Percentiles rank a stretch among this genome's conserved stretches.
Evolutionary conservation across 2,329 filamentous ascomycete genomes (phyloP).

Genomic region (Elsinoe necatrix): DNA sequence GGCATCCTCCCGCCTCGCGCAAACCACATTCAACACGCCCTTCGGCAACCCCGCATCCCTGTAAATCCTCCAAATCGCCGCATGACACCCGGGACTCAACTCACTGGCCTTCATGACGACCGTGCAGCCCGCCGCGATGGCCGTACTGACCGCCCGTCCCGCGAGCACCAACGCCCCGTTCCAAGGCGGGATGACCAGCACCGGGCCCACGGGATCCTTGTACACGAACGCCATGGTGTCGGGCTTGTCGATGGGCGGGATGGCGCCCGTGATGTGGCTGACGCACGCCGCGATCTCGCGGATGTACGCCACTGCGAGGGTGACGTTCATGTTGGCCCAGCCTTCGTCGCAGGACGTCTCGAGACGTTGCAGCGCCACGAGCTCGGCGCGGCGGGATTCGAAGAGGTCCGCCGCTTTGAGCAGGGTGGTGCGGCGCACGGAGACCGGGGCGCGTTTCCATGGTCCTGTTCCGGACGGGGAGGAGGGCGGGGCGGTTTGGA

Average conservation of each 20-base stretch:
- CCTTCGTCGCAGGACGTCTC: conserved; percentile 34
- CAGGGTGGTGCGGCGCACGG: conserved; percentile 25
- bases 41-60: conserved; percentile 38
- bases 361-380: conserved; percentile 25
- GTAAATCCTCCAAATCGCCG: conserved; percentile 33
- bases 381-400: conserved; percentile 21
- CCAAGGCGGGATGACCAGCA: conserved; percentile 49
- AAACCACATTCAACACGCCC: conserved; percentile 44
- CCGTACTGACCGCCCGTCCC: conserved; percentile 38
- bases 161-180: conserved; percentile 30
- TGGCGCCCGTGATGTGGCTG: conserved; percentile 19
- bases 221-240: conserved; percentile 31
- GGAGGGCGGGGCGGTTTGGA: conserved; percentile 18
- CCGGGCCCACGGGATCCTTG: conserved; percentile 61
- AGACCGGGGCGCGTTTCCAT: conserved; percentile 26
- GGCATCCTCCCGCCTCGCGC: conserved; percentile 50
- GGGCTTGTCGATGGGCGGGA: conserved; percentile 24
- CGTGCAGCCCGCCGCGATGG: conserved; percentile 38
- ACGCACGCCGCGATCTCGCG: conserved; percentile 25
- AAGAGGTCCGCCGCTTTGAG: conserved; percentile 26
- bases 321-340: conserved; percentile 30
- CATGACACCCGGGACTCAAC: conserved; percentile 34
- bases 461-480: conserved; percentile 15
- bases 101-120: conserved; percentile 38
- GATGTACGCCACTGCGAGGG: conserved; percentile 24